Evolutionary conservation across 1,284 basidiomycete species (phyloP).

Genomic region (Hemileia vastatrix): DNA sequence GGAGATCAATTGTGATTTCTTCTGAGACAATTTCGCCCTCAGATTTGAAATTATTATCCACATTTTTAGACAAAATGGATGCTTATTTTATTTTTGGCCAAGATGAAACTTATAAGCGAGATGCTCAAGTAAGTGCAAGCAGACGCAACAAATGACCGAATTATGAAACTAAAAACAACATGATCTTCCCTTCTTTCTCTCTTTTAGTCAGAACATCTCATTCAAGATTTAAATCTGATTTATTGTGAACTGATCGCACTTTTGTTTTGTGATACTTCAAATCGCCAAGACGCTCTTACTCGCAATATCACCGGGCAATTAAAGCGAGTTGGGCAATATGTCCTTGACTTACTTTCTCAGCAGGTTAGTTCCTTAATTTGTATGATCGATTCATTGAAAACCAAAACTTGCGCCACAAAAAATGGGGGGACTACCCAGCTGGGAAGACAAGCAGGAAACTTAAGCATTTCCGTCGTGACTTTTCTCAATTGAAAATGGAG

Average conservation of each 20-base stretch:
- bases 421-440: too few species aligned
- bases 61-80: slow-evolving; percentile 61
- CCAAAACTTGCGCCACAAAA: too few species aligned
- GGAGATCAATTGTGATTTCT: slow-evolving; percentile 50
- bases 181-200: slow-evolving; percentile 22
- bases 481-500: too few species aligned
- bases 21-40: neutral
- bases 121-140: slow-evolving; percentile 52
- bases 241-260: slow-evolving; percentile 66
- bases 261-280: slow-evolving; percentile 43
- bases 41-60: slow-evolving; percentile 46
- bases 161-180: slow-evolving; percentile 11
- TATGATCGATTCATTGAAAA: too few species aligned
- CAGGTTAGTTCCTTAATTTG: slow-evolving; percentile 51
- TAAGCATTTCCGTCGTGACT: too few species aligned
- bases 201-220: slow-evolving; percentile 53
- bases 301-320: slow-evolving; percentile 46
- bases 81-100: slow-evolving; percentile 70
- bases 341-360: slow-evolving; percentile 57
- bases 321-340: slow-evolving; percentile 58
- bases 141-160: neutral
- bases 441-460: too few species aligned
- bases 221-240: slow-evolving; percentile 61
- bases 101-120: slow-evolving; percentile 45
- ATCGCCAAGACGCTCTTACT: slow-evolving; percentile 34